Percentiles rank a stretch among this genome's conserved stretches.
Evolutionary conservation across 176 grass and related monocot genomes (phyloP).

Genomic region (Secale cereale): DNA sequence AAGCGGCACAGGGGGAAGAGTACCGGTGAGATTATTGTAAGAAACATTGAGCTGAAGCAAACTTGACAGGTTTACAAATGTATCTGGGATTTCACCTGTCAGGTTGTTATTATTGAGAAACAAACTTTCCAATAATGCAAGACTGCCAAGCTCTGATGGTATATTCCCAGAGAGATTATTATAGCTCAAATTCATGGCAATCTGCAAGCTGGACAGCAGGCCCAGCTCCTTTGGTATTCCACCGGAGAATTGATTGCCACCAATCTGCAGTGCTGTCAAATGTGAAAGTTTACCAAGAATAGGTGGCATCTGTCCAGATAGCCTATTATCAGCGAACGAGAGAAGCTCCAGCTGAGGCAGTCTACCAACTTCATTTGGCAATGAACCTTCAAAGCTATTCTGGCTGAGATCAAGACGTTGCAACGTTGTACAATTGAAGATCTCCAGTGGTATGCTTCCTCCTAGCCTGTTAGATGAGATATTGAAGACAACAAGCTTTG

Average conservation of each 20-base stretch:
- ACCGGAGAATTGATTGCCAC: conserved; percentile 83
- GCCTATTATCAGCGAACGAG: conserved; percentile 73
- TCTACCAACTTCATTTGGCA: conserved; percentile 78
- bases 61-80: conserved; percentile 91
- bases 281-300: conserved; percentile 77
- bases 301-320: conserved; percentile 71
- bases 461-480: conserved; percentile 83
- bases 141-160: conserved; percentile 89
- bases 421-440: conserved; percentile 85
- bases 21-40: conserved; percentile 82
- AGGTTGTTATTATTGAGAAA: conserved; percentile 86
- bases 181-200: conserved; percentile 94
- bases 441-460: conserved; percentile 76
- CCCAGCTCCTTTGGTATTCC: conserved; percentile 86
- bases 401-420: conserved; percentile 96
- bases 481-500: conserved; percentile 87
- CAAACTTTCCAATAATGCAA: conserved; percentile 74
- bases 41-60: conserved; percentile 90
- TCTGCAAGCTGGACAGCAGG: conserved; percentile 83
- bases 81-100: conserved; percentile 85
- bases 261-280: conserved; percentile 93
- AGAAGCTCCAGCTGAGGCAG: conserved; percentile 84
- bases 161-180: conserved; percentile 75
- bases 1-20: conserved; percentile 59
- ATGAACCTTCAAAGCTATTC: conserved; percentile 69